Percentiles rank a stretch among this genome's conserved stretches.
phyloP scores from a whole-genome alignment of 2,329 filamentous ascomycete genomes.

The Escovopsis weberi region DNA sequence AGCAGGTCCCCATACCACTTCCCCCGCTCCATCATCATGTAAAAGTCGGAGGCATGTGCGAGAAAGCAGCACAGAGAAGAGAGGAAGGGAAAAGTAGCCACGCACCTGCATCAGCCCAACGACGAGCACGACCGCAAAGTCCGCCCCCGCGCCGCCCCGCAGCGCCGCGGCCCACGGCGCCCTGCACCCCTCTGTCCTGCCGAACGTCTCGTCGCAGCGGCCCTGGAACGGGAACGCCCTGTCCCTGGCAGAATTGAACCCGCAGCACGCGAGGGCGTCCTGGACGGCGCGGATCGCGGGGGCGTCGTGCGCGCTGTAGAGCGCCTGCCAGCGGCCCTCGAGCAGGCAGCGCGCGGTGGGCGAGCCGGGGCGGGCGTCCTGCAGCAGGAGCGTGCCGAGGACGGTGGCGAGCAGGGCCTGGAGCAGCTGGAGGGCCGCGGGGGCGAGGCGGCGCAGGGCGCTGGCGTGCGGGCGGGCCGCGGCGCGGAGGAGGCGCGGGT shows the following conservation, averaged over 20 bases:
- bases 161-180: conserved; percentile 41
- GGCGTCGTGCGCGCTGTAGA: conserved; percentile 38
- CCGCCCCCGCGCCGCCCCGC: conserved; percentile 35
- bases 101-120: conserved; percentile 43
- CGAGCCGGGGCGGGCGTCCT: conserved; percentile 16
- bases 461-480: conserved; percentile 8
- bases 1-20: background rate
- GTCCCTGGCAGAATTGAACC: conserved; percentile 41
- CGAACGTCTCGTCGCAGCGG: conserved; percentile 32
- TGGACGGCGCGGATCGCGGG: conserved; percentile 44
- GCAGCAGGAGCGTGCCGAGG: conserved; percentile 29
- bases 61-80: background rate
- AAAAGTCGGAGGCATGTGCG: background rate
- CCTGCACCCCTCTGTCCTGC: conserved; percentile 32
- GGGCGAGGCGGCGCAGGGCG: conserved; percentile 12
- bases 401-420: conserved; percentile 28
- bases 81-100: background rate
- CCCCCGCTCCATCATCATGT: background rate
- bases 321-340: conserved; percentile 37
- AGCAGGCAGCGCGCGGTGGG: conserved; percentile 33
- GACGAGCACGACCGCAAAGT: conserved; percentile 37
- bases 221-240: conserved; percentile 45
- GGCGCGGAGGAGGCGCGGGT: conserved; percentile 17
- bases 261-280: conserved; percentile 52
- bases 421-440: conserved; percentile 23